These are phyloP conservation scores for Drechslerella coelobrocha DNA, from an alignment of 2,329 filamentous ascomycete genomes.

Conservation along the genomic window DNA sequence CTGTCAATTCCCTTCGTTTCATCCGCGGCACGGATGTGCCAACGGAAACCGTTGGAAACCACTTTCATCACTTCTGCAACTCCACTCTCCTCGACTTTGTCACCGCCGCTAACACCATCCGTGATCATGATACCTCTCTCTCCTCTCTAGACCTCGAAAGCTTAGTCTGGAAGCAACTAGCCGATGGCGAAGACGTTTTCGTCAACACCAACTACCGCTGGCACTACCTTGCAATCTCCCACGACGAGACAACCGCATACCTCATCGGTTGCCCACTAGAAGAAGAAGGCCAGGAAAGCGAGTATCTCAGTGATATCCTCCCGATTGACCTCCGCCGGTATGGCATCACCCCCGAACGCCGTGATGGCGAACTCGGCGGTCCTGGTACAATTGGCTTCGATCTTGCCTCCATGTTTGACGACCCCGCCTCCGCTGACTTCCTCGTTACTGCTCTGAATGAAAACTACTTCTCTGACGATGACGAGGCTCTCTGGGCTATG, in stretches of 20 bases:
- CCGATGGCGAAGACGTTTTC: slow-evolving; percentile 93
- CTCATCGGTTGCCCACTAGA: slow-evolving; percentile 90
- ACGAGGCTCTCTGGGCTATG: slow-evolving; percentile 61
- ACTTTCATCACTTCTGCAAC: slow-evolving; percentile 94
- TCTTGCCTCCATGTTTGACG: slow-evolving; percentile 84
- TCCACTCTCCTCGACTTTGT: slow-evolving; percentile 92
- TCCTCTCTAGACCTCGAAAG: slow-evolving; percentile 86
- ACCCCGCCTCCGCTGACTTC: slow-evolving; percentile 86
- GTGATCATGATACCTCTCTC: slow-evolving; percentile 84
- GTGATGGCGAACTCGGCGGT: slow-evolving; percentile 58
- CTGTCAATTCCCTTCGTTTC: slow-evolving; percentile 78
- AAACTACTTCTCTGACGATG: slow-evolving; percentile 69
- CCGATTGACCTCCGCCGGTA: slow-evolving; percentile 91
- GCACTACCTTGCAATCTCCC: slow-evolving; percentile 97
- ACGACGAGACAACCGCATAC: slow-evolving; percentile 95
- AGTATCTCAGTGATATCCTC: slow-evolving; percentile 92
- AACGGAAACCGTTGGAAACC: slow-evolving; percentile 85
- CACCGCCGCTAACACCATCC: slow-evolving; percentile 86
- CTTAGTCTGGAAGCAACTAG: slow-evolving; percentile 91
- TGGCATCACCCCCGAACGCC: slow-evolving; percentile 75
- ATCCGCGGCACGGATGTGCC: slow-evolving; percentile 85
- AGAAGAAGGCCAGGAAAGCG: slow-evolving; percentile 64
- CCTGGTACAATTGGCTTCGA: slow-evolving; percentile 73
- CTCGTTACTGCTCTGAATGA: slow-evolving; percentile 86
- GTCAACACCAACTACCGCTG: slow-evolving; percentile 82